phyloP scores from a whole-genome alignment of 768 basidiomycete species.

The Polyporus arcularius region DNA sequence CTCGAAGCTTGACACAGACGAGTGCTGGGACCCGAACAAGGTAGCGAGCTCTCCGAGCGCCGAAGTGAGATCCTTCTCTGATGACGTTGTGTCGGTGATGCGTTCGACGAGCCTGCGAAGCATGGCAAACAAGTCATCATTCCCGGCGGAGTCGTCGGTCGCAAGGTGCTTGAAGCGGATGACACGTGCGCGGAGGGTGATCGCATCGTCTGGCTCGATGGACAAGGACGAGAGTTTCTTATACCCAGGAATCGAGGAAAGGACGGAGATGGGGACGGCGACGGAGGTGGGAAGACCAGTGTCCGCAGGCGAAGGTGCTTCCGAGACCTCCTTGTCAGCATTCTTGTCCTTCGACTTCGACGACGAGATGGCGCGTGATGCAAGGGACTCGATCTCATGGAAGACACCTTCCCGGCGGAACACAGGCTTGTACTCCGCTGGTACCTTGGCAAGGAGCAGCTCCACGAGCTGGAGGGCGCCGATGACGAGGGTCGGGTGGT shows the following conservation, averaged over 20 bases:
- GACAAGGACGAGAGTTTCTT: slow-evolving; percentile 71
- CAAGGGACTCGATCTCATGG: slow-evolving; percentile 86
- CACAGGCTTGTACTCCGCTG: slow-evolving; percentile 80
- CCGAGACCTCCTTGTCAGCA: slow-evolving; percentile 34
- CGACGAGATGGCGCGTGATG: slow-evolving; percentile 60
- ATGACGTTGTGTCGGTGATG: slow-evolving; percentile 53
- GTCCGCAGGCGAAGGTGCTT: slow-evolving; percentile 43
- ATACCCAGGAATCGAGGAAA: slow-evolving; percentile 53
- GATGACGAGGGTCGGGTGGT: slow-evolving; percentile 84
- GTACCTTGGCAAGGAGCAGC: slow-evolving; percentile 81
- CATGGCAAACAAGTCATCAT: slow-evolving; percentile 62
- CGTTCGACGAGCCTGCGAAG: slow-evolving; percentile 66
- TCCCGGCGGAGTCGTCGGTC: slow-evolving; percentile 53
- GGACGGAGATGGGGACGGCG: slow-evolving; percentile 42
- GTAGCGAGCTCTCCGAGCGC: slow-evolving; percentile 75
- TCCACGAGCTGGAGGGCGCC: slow-evolving; percentile 94
- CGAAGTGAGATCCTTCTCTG: slow-evolving; percentile 63
- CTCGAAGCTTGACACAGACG: slow-evolving; percentile 94
- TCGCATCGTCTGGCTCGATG: slow-evolving; percentile 85
- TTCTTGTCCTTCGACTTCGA: slow-evolving; percentile 49
- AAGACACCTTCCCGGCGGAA: slow-evolving; percentile 96
- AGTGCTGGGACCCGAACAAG: slow-evolving; percentile 73
- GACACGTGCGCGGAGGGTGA: slow-evolving; percentile 88
- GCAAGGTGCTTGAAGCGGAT: slow-evolving; percentile 81
- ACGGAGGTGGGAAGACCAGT: slow-evolving; percentile 36